Conservation (phyloP, 1,139 yeast genomes). For the Suhomyces coccinellae region DNA sequence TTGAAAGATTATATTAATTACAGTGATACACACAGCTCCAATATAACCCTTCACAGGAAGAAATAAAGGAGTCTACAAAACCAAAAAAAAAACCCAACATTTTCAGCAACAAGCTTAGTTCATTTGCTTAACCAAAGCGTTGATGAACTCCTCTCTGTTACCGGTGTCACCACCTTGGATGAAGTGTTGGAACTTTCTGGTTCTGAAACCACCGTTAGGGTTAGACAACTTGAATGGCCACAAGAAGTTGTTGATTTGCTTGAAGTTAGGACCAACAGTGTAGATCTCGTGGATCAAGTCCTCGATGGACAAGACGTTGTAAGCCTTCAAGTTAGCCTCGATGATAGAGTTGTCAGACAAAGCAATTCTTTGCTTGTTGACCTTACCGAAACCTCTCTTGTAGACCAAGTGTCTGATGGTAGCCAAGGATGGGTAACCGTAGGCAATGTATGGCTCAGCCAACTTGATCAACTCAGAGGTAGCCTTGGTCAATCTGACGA, state of each 20-base stretch:
- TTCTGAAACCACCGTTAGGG: conserved; percentile 99
- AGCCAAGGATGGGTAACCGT: conserved; percentile 98
- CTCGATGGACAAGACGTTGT: conserved; percentile 94
- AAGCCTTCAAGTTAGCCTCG: conserved; percentile 92
- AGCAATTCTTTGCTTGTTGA: conserved; percentile 97
- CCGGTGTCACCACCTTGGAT: conserved; percentile 99
- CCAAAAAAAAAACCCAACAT: conserved; percentile 13
- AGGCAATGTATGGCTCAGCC: conserved; percentile 99
- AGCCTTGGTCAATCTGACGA: conserved; percentile 98
- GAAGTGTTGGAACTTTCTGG: conserved; percentile 99
- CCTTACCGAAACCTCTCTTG: conserved; percentile 99
- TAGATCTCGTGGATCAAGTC: conserved; percentile 98
- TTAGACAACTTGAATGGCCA: conserved; percentile 99
- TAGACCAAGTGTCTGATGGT: conserved; percentile 95
- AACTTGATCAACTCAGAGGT: conserved; percentile 94
- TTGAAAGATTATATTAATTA: conserved; percentile 18
- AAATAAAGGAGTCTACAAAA: conserved; percentile 14
- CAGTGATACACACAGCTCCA: conserved; percentile 13
- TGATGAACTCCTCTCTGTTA: conserved; percentile 99
- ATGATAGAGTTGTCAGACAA: conserved; percentile 91
- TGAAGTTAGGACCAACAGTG: conserved; percentile 99
- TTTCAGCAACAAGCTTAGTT: conserved; percentile 52
- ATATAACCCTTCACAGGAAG: conserved; percentile 16
- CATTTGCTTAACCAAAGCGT: conserved; percentile 97
- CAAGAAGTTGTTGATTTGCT: conserved; percentile 99